A percentile compares a stretch with the other conserved stretches of the same genome.
phyloP scores from a whole-genome alignment of 2,329 filamentous ascomycete species.

The Lecanicillium sp. region DNA sequence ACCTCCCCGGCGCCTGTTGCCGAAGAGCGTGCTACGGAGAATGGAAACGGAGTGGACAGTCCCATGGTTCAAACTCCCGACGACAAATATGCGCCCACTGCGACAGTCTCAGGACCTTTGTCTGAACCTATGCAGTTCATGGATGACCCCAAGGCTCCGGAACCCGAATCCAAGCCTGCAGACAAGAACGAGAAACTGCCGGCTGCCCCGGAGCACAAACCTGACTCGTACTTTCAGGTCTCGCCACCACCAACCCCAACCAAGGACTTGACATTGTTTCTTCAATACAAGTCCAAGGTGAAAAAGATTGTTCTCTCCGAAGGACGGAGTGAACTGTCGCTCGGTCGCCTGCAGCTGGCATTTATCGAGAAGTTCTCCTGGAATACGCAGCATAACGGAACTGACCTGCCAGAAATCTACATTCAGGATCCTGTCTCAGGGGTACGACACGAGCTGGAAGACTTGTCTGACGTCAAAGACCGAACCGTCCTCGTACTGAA shows the following conservation, averaged over 20 bases:
- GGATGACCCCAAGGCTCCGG: conserved; percentile 13
- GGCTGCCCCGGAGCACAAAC: conserved; percentile 37
- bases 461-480: conserved; percentile 88
- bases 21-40: conserved; percentile 43
- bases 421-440: conserved; percentile 94
- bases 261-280: conserved; percentile 86
- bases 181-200: conserved; percentile 2
- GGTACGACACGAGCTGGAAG: conserved; percentile 93
- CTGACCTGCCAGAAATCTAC: conserved; percentile 92
- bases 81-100: conserved; percentile 55
- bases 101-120: conserved; percentile 54
- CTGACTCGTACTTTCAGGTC: conserved; percentile 51
- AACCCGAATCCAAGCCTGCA: conserved; percentile 6
- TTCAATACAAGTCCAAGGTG: conserved; percentile 95
- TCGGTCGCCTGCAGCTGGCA: conserved; percentile 83
- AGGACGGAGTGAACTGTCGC: conserved; percentile 75
- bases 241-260: conserved; percentile 58
- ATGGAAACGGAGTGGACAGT: conserved; percentile 14
- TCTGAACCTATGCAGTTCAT: conserved; percentile 31
- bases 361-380: conserved; percentile 99
- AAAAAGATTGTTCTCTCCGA: conserved; percentile 91
- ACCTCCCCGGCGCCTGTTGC: conserved; percentile 58
- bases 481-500: conserved; percentile 92
- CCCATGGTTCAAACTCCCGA: conserved; percentile 51
- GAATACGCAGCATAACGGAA: conserved; percentile 93